Base-by-base conservation (phyloP, 2,329 filamentous ascomycete genomes). In the Allantophomopsis cytisporea region DNA sequence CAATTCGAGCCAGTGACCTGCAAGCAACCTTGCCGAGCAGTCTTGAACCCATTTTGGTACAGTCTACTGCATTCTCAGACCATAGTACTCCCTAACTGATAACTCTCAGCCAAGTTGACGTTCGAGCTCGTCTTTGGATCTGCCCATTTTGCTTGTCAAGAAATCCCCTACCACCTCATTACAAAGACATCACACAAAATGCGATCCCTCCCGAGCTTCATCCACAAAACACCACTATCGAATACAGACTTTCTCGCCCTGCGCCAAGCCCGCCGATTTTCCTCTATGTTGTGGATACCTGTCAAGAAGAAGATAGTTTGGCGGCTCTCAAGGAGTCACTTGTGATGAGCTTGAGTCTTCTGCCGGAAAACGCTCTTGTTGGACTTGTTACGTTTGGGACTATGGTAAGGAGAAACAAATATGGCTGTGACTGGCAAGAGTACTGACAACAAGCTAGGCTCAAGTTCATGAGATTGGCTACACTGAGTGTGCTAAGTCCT, bases 391-490 rank as follows among this genome's bases (percentile, higher is more conserved):
- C 85, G 36, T 93, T 77, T 55, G 91, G 91, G 45, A 96, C 91
- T 34, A 96, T 94, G 86, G 83, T 85, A 69, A 42, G 65, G n/a
- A 36, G 14, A 36, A 36, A 8, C n/a, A 7, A 36, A 39, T 13
- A 12, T 13, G 2, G 33, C 21, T 41, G 21, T n/a, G 23, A 41
- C 45, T 42, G 39, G 39, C 39, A 32, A 31, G n/a, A 15, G 20
- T 21, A 28, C 21, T 15, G 14, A 34, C 31, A 13, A 34, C 16
- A 37, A 31, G n/a, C 12, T 49, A 87, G 83, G 78, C 86, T 23
- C 88, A 95, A 74, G 86, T 98, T 14, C 91, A 98, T 58, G 91
- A 98, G 63, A 85, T 98, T 50, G 91, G 91, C 40, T 98, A 98
- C 58, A 88, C 84, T 40, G 91, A 96, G 62, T 98, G 91, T 62